Percentiles rank a stretch among this genome's conserved stretches.
Evolutionary conservation across 2,329 filamentous ascomycete genomes (phyloP).

Genomic region (Plenodomus tracheiphilus): DNA sequence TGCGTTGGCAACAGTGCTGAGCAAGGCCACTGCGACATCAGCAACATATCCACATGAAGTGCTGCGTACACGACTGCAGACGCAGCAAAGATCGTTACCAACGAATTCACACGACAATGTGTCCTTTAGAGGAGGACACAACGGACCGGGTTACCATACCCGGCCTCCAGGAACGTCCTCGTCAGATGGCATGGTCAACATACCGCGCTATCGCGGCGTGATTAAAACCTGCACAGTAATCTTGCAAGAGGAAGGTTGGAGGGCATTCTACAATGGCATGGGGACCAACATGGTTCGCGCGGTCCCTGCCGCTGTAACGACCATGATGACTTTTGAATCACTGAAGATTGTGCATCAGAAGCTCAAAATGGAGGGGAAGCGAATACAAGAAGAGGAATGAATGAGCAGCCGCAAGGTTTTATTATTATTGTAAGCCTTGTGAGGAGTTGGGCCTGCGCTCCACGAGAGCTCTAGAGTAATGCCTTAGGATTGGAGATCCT

Average conservation of each 20-base stretch:
- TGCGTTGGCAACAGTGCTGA: constrained; percentile 84
- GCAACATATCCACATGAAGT: constrained; percentile 98
- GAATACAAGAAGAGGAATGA: constrained; percentile 19
- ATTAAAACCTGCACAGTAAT: constrained; percentile 83
- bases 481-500: constrained; percentile 11
- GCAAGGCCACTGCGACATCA: constrained; percentile 91
- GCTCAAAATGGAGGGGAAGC: constrained; percentile 57
- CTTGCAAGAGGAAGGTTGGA: constrained; percentile 88
- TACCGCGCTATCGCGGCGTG: constrained; percentile 72
- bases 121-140: constrained; percentile 47
- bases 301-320: constrained; percentile 92
- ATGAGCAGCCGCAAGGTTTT: constrained; percentile 1
- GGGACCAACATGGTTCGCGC: constrained; percentile 97
- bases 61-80: constrained; percentile 88
- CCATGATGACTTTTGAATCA: constrained; percentile 95
- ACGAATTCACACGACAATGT: constrained; percentile 54
- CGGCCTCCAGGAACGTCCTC: constrained; percentile 52
- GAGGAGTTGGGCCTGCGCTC: background rate
- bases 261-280: constrained; percentile 95
- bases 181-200: constrained; percentile 61
- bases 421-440: background rate
- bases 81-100: constrained; percentile 74
- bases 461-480: constrained; percentile 6
- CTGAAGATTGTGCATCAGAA: constrained; percentile 57
- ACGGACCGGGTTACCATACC: constrained; percentile 46